Percentiles rank a stretch among this genome's conserved stretches.
These are phyloP conservation scores for Salinomyces thailandicus DNA, from an alignment of 2,329 filamentous ascomycete species.

Conservation along the genomic window DNA sequence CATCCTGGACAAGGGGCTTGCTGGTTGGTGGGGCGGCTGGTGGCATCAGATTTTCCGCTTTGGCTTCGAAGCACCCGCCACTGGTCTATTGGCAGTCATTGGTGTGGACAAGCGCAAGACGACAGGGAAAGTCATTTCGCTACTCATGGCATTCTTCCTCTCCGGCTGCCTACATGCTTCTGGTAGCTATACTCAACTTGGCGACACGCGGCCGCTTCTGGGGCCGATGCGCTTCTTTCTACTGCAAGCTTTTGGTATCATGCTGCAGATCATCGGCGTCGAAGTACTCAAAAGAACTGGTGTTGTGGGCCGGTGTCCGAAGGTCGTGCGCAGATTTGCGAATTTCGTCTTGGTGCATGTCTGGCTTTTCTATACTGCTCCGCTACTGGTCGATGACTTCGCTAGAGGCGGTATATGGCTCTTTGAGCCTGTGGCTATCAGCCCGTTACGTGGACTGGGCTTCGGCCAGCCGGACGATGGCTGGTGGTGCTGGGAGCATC, in stretches of 20 bases:
- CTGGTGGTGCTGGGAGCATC: background rate
- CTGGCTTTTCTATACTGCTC: constrained; percentile 61
- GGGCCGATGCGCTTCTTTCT: constrained; percentile 59
- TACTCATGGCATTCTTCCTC: constrained; percentile 51
- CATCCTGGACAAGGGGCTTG: constrained; percentile 59
- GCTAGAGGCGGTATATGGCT: constrained; percentile 64
- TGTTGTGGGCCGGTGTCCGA: constrained; percentile 31
- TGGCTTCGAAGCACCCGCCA: constrained; percentile 53
- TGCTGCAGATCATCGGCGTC: constrained; percentile 44
- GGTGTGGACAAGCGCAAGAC: constrained; percentile 23
- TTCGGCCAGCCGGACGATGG: constrained; percentile 50
- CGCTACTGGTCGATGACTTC: constrained; percentile 65
- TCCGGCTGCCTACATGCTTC: constrained; percentile 60
- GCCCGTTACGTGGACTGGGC: constrained; percentile 55
- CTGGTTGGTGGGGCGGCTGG: constrained; percentile 72
- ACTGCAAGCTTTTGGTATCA: constrained; percentile 55
- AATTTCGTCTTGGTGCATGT: constrained; percentile 53
- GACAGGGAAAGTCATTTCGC: constrained; percentile 30
- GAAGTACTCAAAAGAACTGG: constrained; percentile 26
- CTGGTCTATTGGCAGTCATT: constrained; percentile 32
- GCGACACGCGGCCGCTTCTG: constrained; percentile 44
- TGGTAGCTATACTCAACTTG: constrained; percentile 58
- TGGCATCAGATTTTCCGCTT: constrained; percentile 89
- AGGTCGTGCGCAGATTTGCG: constrained; percentile 36
- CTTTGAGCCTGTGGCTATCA: constrained; percentile 71